Base-by-base conservation (phyloP, 495 filamentous ascomycete genomes). In the Parmelia sp. region DNA sequence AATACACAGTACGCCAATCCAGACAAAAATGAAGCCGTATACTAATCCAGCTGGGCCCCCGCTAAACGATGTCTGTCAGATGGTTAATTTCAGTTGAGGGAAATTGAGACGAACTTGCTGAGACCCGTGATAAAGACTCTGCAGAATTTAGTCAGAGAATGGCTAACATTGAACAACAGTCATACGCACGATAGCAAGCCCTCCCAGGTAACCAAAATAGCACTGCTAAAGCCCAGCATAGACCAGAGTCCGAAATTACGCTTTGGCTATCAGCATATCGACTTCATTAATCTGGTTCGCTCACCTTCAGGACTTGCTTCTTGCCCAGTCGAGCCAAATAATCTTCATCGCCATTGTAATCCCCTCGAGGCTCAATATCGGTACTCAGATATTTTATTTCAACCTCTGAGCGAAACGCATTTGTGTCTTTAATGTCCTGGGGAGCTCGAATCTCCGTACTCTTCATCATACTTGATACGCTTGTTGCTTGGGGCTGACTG, bases 41-140 rank as follows among this genome's bases (percentile, higher is more conserved):
- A 86, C 71, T 0, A 83, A 76, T 25, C 80, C 82, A 1, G 77
- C 81, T 3, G 82, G 76, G 1, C 83, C 83, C n/a, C 79, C 81
- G 68, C 75, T 80, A 37, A 56, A 40, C 6, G 39, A 7, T 5
- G 0, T 10, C 23, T 27, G 37, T 31, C 14, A 40, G 47, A 12
- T n/a, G 4, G 12, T n/a, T 35, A 35, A 14, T 27, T 5, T 27
- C 21, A 33, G 12, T n/a, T 36, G 12, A 21, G 9, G 10, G n/a
- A 15, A 14, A 1, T 33, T 5, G 8, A 27, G 21, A 33, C 42
- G 23, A 29, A 68, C 66, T 70, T 70, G 40, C 40, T 35, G 36
- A 68, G 42, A 12, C 66, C 68, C 1, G 23, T 17, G 29, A 55
- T 44, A 9, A 68, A 70, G 12, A 60, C 27, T 14, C 62, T 70